Evolutionary conservation across 495 filamentous ascomycete genomes (phyloP).

Genomic region (Chaetomium tenue): DNA sequence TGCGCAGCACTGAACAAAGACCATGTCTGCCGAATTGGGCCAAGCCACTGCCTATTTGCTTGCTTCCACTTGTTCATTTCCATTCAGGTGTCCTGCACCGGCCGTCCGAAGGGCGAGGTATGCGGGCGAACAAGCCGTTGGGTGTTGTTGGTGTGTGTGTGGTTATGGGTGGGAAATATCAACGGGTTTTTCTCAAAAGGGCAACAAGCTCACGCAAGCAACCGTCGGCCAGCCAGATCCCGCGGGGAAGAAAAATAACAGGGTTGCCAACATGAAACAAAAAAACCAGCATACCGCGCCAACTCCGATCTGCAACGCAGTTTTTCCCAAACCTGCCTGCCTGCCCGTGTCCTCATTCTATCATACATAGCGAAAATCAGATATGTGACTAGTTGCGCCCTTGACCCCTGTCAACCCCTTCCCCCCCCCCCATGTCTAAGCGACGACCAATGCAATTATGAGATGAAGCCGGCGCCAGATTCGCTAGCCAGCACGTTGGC

Average conservation of each 20-base stretch:
- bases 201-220: constrained; percentile 11
- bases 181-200: constrained; percentile 10
- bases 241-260: not conserved
- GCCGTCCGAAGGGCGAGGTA: not conserved
- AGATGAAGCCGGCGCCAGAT: constrained; percentile 60
- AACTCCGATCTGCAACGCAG: constrained; percentile 33
- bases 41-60: constrained; percentile 26
- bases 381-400: constrained; percentile 40
- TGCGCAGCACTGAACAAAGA: constrained; percentile 37
- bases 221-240: constrained; percentile 19
- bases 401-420: constrained; percentile 18
- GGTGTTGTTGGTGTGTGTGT: not conserved
- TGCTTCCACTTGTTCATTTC: constrained; percentile 20
- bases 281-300: constrained; percentile 22
- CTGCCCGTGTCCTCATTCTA: constrained; percentile 31
- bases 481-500: constrained; percentile 66
- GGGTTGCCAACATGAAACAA: constrained; percentile 3
- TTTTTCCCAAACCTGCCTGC: constrained; percentile 36
- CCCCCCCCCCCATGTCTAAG: not conserved
- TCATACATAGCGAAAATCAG: constrained; percentile 37
- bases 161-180: constrained; percentile 1
- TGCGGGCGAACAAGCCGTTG: not conserved
- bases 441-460: constrained; percentile 35
- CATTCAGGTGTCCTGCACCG: not conserved
- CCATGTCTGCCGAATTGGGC: constrained; percentile 43